Evolutionary conservation across 2,329 filamentous ascomycete species (phyloP), one percentile per base, ranked within the genome.

Genomic region (Amylocarpus encephaloides): DNA sequence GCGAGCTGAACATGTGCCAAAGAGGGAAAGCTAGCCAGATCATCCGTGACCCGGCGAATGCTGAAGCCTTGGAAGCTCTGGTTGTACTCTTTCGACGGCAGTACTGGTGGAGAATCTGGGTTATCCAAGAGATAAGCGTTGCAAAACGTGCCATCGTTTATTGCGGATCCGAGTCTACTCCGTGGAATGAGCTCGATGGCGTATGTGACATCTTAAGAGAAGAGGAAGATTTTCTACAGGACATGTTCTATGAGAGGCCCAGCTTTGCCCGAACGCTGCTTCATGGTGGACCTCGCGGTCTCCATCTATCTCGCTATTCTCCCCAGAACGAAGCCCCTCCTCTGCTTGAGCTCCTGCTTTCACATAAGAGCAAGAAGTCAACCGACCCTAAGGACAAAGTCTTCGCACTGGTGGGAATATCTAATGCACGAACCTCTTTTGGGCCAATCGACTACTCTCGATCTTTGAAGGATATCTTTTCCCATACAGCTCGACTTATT

Each of bases 71-170:
- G 41, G 43, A 52, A 2, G 59, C 65, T 0, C 44, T 73, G 0
- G 53, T 69, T 2, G 48, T 54, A 6, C 52, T 73, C 2, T 71
- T 73, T 59, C 59, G 67, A 43, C 57, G 69, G 7, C 57, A 60
- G 2, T 73, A 70, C 64, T 71, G 71, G 51, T 67, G 63, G 39
- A 59, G 69, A 3, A 64, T 70, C 0, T 73, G 70, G 71, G 67
- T 73, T 1, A 64, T 73, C 0, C 70, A 73, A 53, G 71, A 73
- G 53, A 65, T 73, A 12, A 64, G 66, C 4, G 19, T 46, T 22
- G 68, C 70, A 0, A 54, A 52, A 26, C 52, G 56, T 3, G 67
- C 66, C 5, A 60, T 52, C 3, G 59, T 74, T 0, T 66, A 68
- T 41, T 72, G 70, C 52, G 71, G 71, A 1, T 34, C 51, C 0